A percentile compares a stretch with the other conserved stretches of the same genome.
Evolutionary conservation across 345 rosid species (phyloP).

Genomic region (Acer campestre): DNA sequence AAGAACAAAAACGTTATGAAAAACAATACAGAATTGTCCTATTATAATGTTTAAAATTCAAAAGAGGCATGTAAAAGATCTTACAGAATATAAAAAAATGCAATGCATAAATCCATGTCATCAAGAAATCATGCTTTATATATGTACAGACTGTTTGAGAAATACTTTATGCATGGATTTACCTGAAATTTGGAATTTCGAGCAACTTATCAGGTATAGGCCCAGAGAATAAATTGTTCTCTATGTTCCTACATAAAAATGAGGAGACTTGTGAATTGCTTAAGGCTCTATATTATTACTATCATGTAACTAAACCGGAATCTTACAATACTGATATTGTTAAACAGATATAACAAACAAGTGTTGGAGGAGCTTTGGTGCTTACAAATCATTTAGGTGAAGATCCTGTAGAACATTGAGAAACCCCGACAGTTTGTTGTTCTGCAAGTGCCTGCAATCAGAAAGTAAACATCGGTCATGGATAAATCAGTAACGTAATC

Average conservation of each 20-base stretch:
- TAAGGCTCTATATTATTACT: conserved; percentile 8
- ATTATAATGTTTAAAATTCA: not conserved
- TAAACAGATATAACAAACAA: conserved; percentile 3
- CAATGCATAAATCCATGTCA: not conserved
- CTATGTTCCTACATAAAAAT: conserved; percentile 59
- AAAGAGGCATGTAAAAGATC: not conserved
- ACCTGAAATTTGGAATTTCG: conserved; percentile 77
- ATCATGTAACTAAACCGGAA: not conserved
- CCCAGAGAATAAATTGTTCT: conserved; percentile 84
- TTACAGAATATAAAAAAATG: not conserved
- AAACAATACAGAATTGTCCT: not conserved
- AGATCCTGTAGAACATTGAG: conserved; percentile 82
- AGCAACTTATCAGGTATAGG: conserved; percentile 75
- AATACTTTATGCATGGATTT: conserved; percentile 14
- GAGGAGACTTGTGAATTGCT: conserved; percentile 21
- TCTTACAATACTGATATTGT: conserved; percentile 7
- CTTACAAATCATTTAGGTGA: conserved; percentile 70
- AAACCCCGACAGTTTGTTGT: conserved; percentile 69
- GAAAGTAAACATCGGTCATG: not conserved
- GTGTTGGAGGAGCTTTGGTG: conserved; percentile 8
- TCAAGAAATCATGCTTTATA: not conserved
- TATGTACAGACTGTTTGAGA: not conserved
- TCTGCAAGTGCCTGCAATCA: conserved; percentile 74
- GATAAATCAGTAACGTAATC: not conserved
- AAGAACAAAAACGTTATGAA: not conserved